Evolutionary conservation across 805 yeast species (phyloP).

Genomic region (Starmera caribaea): DNA sequence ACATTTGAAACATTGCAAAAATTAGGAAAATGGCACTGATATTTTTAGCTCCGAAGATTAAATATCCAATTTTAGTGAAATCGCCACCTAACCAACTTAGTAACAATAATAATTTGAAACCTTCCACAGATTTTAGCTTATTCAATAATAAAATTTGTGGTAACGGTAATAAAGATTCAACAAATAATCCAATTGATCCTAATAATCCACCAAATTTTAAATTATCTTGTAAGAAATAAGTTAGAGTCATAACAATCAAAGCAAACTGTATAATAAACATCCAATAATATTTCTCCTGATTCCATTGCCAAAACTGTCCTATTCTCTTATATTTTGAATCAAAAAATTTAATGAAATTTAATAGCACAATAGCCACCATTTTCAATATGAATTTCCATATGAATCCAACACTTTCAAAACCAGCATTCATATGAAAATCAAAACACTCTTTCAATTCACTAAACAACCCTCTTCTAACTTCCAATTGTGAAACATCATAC

Average conservation of each 20-base stretch:
- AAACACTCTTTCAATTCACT: constrained; percentile 7
- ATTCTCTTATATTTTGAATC: constrained; percentile 65
- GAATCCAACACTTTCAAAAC: constrained; percentile 5
- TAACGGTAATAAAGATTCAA: constrained; percentile 65
- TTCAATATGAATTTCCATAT: constrained; percentile 1
- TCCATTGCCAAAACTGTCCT: constrained; percentile 82
- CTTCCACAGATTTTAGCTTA: constrained; percentile 59
- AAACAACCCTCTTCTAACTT: constrained; percentile 12
- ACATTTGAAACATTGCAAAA: constrained; percentile 73
- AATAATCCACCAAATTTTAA: constrained; percentile 37
- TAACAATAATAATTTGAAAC: constrained; percentile 66
- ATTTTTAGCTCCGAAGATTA: constrained; percentile 67
- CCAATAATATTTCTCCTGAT: constrained; percentile 49
- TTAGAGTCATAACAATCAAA: constrained; percentile 17
- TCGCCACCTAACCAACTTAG: constrained; percentile 90
- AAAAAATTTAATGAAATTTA: constrained; percentile 45
- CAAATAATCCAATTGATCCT: constrained; percentile 56
- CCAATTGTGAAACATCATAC: constrained; percentile 27
- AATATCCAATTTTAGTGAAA: constrained; percentile 61
- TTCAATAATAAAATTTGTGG: constrained; percentile 69
- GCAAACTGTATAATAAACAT: constrained; percentile 36
- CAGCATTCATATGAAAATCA: constrained; percentile 5
- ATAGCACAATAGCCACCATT: constrained; percentile 15
- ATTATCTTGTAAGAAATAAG: constrained; percentile 27
- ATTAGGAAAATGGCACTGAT: constrained; percentile 54